These are phyloP conservation scores for Pleomassaria siparia DNA, from an alignment of 2,329 filamentous ascomycete species.

Conservation along the genomic window DNA sequence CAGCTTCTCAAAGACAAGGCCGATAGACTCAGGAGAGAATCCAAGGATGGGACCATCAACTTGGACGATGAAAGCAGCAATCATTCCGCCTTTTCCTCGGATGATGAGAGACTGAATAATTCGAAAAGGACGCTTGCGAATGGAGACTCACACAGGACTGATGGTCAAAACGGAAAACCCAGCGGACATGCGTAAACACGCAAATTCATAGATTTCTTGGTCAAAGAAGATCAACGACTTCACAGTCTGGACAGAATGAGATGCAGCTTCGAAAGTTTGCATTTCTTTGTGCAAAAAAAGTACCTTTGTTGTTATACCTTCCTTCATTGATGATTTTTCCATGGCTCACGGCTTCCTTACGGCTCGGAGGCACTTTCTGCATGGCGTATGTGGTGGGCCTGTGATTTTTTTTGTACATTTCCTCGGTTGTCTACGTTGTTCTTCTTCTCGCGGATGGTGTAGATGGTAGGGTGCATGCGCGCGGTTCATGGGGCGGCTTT, in stretches of 20 bases:
- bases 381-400: conserved; percentile 16
- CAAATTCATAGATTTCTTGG: background rate
- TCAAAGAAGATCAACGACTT: background rate
- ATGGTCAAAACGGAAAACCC: conserved; percentile 17
- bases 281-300: background rate
- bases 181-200: conserved; percentile 32
- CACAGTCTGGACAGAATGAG: background rate
- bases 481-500: too few species aligned
- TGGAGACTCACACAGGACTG: conserved; percentile 5
- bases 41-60: conserved; percentile 44
- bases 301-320: conserved; percentile 1
- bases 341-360: conserved; percentile 9
- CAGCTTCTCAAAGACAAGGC: conserved; percentile 53
- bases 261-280: background rate
- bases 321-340: conserved; percentile 1
- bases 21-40: conserved; percentile 51
- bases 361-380: conserved; percentile 15
- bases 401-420: conserved; percentile 3
- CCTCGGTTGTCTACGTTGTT: background rate
- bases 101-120: conserved; percentile 36
- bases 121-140: conserved; percentile 12
- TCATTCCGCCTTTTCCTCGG: conserved; percentile 32
- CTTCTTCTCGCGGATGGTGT: background rate
- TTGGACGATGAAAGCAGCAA: conserved; percentile 44
- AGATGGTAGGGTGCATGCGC: too few species aligned